A percentile compares a stretch with the other conserved stretches of the same genome.
phyloP scores from a whole-genome alignment of 352 stramenopile genomes.

The Nothophytophthora sp. region DNA sequence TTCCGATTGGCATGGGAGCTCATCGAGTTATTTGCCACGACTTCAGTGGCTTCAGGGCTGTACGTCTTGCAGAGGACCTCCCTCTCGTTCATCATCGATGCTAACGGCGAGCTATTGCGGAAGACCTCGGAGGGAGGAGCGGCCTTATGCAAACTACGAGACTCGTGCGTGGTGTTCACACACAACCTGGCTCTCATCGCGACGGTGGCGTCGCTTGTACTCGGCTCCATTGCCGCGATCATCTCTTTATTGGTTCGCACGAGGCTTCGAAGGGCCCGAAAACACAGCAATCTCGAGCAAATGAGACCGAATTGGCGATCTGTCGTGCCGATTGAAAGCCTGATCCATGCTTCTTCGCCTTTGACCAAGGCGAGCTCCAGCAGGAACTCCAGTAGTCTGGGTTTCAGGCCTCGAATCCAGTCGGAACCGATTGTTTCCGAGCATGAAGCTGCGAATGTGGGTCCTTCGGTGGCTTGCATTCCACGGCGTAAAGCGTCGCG shows the following conservation, averaged over 20 bases:
- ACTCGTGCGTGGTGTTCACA: slow-evolving; percentile 6
- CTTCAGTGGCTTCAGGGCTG: neutral
- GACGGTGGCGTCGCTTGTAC: neutral
- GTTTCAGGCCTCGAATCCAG: too few relatives aligned
- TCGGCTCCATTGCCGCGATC: neutral
- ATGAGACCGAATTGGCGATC: neutral
- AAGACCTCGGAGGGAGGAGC: slow-evolving; percentile 2
- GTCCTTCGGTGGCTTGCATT: neutral
- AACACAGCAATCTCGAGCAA: neutral
- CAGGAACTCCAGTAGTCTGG: too few relatives aligned
- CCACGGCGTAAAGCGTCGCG: neutral
- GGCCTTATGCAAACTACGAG: slow-evolving; percentile 5
- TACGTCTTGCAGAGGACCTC: neutral
- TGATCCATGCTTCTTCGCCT: neutral
- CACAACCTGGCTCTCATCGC: slow-evolving; percentile 2
- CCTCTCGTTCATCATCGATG: slow-evolving; percentile 6
- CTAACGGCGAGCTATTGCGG: slow-evolving; percentile 7
- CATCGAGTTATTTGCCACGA: neutral
- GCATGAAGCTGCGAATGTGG: too few relatives aligned
- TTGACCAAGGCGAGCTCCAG: neutral
- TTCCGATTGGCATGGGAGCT: slow-evolving; percentile 3
- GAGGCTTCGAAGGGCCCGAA: neutral
- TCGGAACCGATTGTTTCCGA: too few relatives aligned
- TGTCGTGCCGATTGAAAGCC: neutral
- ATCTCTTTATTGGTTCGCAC: neutral